Evolutionary conservation across 108 stramenopile species (phyloP), one percentile per base, ranked within the genome.

Genomic region (Bacterosira constricta): DNA sequence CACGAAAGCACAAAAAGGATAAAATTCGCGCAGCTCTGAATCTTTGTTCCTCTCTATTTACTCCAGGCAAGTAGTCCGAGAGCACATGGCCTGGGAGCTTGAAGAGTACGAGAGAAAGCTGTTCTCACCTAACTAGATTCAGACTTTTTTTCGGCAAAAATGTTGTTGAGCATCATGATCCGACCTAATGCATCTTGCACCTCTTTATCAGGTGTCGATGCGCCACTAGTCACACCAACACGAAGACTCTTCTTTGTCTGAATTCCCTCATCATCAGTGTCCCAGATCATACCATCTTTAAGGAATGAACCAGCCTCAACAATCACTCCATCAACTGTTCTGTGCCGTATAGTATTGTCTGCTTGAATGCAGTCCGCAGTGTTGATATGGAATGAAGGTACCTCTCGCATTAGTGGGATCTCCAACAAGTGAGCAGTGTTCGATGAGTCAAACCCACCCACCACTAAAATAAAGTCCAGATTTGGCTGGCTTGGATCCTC

Each of bases 391-490:
- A 90, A 98, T 41, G 94, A 85, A 9, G 88, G 92, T 20, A 96
- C 79, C 21, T 89, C 90, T 30, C 83, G 83, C 52, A 90, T 83
- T 38, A 82, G 72, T 32, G 96, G 95, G 32, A 98, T 98, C 72
- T 98, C 97, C 32, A 95, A 73, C 46, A 98, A 82, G 76, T 98
- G 97, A 8, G 93, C 94, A 29, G 97, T 98, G 83, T 98, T 98
- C 63, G 93, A 92, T 13, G 95, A 96, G 78, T 98, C 97, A 86
- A 92, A 98, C 27, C 97, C 97, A 26, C 97, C 97, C 41, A 98
- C 87, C 4, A 98, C 95, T 30, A 98, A 82, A 73, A 98, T 98
- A 68, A 98, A 96, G 79, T 97, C 97, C 21, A 98, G 73, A 0
- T 83, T 86, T 21, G 84, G 68, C 18, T 80, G 49, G 20, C 80